Conservation (phyloP, 352 stramenopile species). For the Elongisporangium undulatum region DNA sequence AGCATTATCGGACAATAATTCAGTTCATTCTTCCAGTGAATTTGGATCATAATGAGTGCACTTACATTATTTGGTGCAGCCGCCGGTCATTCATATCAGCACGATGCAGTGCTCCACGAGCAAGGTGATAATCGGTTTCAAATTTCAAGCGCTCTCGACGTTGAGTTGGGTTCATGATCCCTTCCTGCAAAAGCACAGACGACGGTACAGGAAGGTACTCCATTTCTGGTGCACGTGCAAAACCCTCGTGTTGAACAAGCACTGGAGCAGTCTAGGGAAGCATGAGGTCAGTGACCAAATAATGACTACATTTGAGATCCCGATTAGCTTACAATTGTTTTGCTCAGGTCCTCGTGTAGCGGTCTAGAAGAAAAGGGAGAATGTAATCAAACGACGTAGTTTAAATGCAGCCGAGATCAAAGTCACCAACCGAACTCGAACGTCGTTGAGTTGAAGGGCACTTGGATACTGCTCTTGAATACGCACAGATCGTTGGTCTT, state of each 20-base stretch:
- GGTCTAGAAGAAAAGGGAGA: constrained; percentile 5
- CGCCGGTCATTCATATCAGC: constrained; percentile 57
- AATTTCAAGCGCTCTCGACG: constrained; percentile 65
- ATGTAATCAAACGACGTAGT: background rate
- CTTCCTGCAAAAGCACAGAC: constrained; percentile 63
- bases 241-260: constrained; percentile 41
- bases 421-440: constrained; percentile 7
- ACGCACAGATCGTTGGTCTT: constrained; percentile 21
- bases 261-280: constrained; percentile 28
- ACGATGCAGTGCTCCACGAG: constrained; percentile 43
- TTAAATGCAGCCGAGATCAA: background rate
- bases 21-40: constrained; percentile 5
- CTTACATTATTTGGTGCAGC: constrained; percentile 72
- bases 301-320: background rate
- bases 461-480: constrained; percentile 19
- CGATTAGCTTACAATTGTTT: background rate
- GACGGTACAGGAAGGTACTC: constrained; percentile 31
- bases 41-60: constrained; percentile 1
- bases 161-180: constrained; percentile 65
- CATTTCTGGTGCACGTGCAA: constrained; percentile 41
- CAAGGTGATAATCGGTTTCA: constrained; percentile 49
- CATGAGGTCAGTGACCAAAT: constrained; percentile 1
- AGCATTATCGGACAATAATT: background rate
- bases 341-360: constrained; percentile 6
- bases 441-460: constrained; percentile 9